phyloP scores from a whole-genome alignment of 768 basidiomycete genomes.

The Lactifluus pinguis region DNA sequence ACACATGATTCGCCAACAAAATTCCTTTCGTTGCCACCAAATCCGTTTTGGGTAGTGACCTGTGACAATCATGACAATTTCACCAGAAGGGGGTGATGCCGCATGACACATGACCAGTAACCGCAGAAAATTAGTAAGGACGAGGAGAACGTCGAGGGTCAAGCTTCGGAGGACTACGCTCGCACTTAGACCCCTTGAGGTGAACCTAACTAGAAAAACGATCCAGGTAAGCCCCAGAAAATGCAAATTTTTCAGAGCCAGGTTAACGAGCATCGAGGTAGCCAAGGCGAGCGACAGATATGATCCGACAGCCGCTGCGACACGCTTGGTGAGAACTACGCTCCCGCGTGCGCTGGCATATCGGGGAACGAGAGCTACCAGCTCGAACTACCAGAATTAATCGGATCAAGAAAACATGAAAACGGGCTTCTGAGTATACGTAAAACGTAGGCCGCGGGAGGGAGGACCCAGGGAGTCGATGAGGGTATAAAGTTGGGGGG shows the following conservation, averaged over 20 bases:
- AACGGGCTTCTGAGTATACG: not conserved
- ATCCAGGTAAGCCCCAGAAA: not conserved
- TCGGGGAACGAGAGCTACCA: not conserved
- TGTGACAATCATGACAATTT: too few relatives aligned
- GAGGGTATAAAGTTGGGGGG: not conserved
- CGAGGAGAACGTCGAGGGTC: not conserved
- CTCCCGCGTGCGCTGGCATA: slow-evolving; percentile 28
- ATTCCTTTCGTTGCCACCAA: too few relatives aligned
- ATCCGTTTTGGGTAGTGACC: too few relatives aligned
- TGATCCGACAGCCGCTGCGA: not conserved
- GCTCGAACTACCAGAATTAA: not conserved
- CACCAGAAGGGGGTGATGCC: too few relatives aligned
- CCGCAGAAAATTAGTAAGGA: too few relatives aligned
- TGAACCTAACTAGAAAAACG: not conserved
- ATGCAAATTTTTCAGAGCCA: not conserved
- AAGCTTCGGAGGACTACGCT: slow-evolving; percentile 30
- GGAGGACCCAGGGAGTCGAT: not conserved
- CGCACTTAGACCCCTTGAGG: slow-evolving; percentile 20
- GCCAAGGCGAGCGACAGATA: not conserved
- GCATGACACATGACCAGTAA: too few relatives aligned
- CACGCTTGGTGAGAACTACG: slow-evolving; percentile 40
- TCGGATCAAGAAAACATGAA: not conserved
- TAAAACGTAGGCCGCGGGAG: not conserved
- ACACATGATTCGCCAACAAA: too few relatives aligned
- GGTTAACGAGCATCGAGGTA: not conserved